phyloP scores from a whole-genome alignment of 2,329 filamentous ascomycete genomes.

The Aspergillus unguis region DNA sequence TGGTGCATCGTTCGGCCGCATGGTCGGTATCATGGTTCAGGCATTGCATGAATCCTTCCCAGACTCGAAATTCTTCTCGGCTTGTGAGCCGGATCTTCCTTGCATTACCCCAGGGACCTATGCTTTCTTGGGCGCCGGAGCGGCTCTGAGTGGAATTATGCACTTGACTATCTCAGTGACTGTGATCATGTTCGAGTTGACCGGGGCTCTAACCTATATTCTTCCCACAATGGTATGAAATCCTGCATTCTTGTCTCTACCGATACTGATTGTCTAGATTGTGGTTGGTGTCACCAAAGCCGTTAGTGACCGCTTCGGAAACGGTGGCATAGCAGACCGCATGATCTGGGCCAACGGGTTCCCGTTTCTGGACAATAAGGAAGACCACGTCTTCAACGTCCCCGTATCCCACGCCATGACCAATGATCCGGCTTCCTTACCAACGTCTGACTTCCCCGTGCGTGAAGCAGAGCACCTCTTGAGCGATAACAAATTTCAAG shows the following conservation, averaged over 20 bases:
- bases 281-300: conserved; percentile 96
- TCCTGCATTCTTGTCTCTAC: neutral
- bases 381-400: conserved; percentile 94
- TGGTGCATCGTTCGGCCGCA: conserved; percentile 87
- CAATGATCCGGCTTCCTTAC: conserved; percentile 68
- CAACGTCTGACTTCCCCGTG: conserved; percentile 69
- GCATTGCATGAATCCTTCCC: conserved; percentile 82
- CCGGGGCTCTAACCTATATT: conserved; percentile 95
- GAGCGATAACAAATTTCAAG: conserved; percentile 76
- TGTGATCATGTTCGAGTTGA: conserved; percentile 99
- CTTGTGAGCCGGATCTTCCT: conserved; percentile 84
- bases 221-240: conserved; percentile 77
- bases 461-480: conserved; percentile 74
- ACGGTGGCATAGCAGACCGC: conserved; percentile 91
- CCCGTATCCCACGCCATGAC: conserved; percentile 91
- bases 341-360: conserved; percentile 99
- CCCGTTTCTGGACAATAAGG: conserved; percentile 94
- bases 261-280: conserved; percentile 52
- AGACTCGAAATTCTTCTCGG: conserved; percentile 75
- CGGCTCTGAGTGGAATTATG: conserved; percentile 94
- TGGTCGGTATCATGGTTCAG: conserved; percentile 92
- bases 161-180: conserved; percentile 95
- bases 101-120: conserved; percentile 98
- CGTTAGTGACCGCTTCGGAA: conserved; percentile 85
- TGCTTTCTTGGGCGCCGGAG: conserved; percentile 88